These are phyloP conservation scores for Hyaloscypha bicolor DNA, from an alignment of 495 filamentous ascomycete species.

Conservation along the genomic window DNA sequence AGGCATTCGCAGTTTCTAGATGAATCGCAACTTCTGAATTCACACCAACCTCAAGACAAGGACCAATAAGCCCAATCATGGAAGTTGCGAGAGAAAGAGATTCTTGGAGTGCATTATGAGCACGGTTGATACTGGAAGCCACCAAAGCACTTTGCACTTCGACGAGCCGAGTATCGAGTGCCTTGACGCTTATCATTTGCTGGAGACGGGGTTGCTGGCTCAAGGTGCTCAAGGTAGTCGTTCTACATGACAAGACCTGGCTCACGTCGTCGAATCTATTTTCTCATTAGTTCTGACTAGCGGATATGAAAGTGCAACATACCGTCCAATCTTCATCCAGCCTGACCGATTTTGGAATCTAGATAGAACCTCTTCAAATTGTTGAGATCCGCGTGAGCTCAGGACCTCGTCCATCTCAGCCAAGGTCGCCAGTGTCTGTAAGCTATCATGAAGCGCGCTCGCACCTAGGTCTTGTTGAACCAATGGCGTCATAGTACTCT, in stretches of 20 bases:
- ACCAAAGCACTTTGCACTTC: constrained; percentile 74
- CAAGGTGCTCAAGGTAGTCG: constrained; percentile 80
- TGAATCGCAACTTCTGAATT: constrained; percentile 72
- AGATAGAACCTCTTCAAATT: constrained; percentile 63
- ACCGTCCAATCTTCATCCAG: constrained; percentile 68
- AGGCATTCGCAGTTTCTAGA: constrained; percentile 80
- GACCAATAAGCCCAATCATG: constrained; percentile 69
- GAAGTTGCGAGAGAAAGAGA: constrained; percentile 82
- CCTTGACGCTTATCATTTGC: constrained; percentile 54
- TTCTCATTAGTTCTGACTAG: background rate
- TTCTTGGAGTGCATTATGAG: constrained; percentile 80
- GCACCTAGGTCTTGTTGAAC: constrained; percentile 56
- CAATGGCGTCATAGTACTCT: constrained; percentile 62
- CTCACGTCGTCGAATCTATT: constrained; percentile 79
- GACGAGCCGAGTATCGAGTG: constrained; percentile 64
- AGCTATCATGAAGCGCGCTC: constrained; percentile 60
- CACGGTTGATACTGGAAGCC: constrained; percentile 72
- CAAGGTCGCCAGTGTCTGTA: constrained; percentile 75
- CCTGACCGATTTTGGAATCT: constrained; percentile 64
- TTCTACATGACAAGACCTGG: constrained; percentile 78
- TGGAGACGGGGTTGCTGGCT: constrained; percentile 66
- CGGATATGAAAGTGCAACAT: background rate
- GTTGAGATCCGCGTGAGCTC: constrained; percentile 53
- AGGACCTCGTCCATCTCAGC: constrained; percentile 82
- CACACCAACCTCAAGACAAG: constrained; percentile 68